Evolutionary conservation across 2,329 filamentous ascomycete species (phyloP), one percentile per base, ranked within the genome.

Genomic region (Clarireedia sp.): DNA sequence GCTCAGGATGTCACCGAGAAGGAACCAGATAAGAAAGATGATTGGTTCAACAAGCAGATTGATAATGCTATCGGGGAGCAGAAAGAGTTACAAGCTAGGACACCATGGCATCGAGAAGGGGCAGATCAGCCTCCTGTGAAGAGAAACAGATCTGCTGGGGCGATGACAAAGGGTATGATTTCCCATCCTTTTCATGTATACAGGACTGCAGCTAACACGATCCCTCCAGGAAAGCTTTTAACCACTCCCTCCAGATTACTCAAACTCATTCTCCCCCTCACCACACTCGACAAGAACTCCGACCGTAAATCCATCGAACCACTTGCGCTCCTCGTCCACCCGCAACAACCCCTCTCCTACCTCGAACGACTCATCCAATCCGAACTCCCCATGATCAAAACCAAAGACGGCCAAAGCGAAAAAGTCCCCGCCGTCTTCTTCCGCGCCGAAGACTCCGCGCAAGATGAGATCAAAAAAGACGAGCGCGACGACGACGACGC

Each of bases 281-380:
- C 81, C 0, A 85, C 80, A 0, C 71, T 76, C 46, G 82, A 85
- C 55, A 74, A 76, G 29, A 78, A 81, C 59, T 72, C 73, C 1
- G 79, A 84, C 59, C 76, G 82, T 55, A 85, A 87, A 70, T 79
- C 84, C 48, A 82, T 92, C n/a, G 88, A 95, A 63, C 90, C 90
- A 0, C 76, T 96, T 12, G 90, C 90, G 0, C 78, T 96, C 0
- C 81, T 96, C 2, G 79, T 96, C 0, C 91, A 96, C 64, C 90
- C 91, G 0, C 89, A 95, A 59, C 91, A 96, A 67, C 91, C 91
- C 0, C 78, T 96, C 3, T 95, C 89, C 8, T 95, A 96, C 69
- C 82, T 96, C 43, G 89, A 95, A 69, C 82, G 89, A 8, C 75
- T 96, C 3, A 91, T 96, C 47, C 91, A 96, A 67, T 87, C 89